Base-by-base conservation (phyloP, 139 green algal genomes). In the Spirogloea muscicola region DNA sequence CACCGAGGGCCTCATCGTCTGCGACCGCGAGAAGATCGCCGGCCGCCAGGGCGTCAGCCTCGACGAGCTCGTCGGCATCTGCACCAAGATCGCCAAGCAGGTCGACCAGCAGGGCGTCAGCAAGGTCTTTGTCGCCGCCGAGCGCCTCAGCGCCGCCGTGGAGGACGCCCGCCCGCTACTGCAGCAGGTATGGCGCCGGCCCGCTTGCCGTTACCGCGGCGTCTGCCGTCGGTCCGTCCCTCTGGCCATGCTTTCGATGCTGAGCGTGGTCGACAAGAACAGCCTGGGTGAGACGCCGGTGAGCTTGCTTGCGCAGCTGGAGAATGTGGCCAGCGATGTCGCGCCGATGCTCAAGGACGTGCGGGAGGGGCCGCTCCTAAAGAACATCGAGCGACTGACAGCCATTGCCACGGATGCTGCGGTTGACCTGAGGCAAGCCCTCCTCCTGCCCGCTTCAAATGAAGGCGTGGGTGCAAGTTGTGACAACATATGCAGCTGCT, bases 51-150 rank as follows among this genome's bases (percentile, higher is more conserved):
- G 89, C 21, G 94, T 98, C 21, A 91, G 91, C 0, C 80, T 99
- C 63, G 94, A 99, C 70, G 94, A 99, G 77, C 84, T 99, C 46
- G 92, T 99, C 18, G 95, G 93, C 78, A 90, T 98, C 49, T 91
- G 88, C 81, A 94, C 89, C 2, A 94, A 92, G 49, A 84, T 98
- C 16, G 92, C 92, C 1, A 74, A 90, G 36, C 84, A 97, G 74
- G 91, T 96, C 78, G 94, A 98, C 60, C 57, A 85, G 0, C 74
- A 94, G 21, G 89, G 91, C 4, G 55, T 90, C 43, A 72, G 86
- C 52, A 85, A 83, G 55, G 83, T 97, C 68, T 96, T 97, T 84
- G 87, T 88, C 1, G 86, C 94, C 0, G 88, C 92, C 5, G 85
- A 96, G 49, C 78, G 80, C 18, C 88, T 90, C 4, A 88, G 80